Conservation (phyloP, 306 rosid species). For the Vicia faba region DNA sequence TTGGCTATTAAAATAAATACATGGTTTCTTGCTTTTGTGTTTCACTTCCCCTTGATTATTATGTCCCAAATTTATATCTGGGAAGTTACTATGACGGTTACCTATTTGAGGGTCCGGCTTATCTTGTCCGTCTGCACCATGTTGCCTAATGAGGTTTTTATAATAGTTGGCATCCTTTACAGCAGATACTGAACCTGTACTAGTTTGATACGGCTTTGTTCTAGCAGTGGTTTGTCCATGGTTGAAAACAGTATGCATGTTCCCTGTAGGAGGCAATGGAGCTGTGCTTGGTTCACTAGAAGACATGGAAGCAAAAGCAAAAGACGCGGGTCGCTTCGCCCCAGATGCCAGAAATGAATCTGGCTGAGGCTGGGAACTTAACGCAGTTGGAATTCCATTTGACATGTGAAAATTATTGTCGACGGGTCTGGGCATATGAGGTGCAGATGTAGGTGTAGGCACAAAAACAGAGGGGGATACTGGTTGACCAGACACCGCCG, state of each 20-base stretch:
- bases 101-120: slow-evolving; percentile 51
- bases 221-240: slow-evolving; percentile 36
- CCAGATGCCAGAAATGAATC: slow-evolving; percentile 19
- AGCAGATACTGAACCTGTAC: slow-evolving; percentile 34
- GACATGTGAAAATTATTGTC: slow-evolving; percentile 27
- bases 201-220: slow-evolving; percentile 35
- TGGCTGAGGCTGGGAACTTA: slow-evolving; percentile 38
- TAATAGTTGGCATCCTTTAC: slow-evolving; percentile 63
- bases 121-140: slow-evolving; percentile 55
- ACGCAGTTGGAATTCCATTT: slow-evolving; percentile 33
- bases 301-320: slow-evolving; percentile 1
- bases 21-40: slow-evolving; percentile 54
- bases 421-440: slow-evolving; percentile 35
- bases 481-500: slow-evolving; percentile 25
- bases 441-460: slow-evolving; percentile 17
- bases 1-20: slow-evolving; percentile 61
- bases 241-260: slow-evolving; percentile 17
- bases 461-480: slow-evolving; percentile 20
- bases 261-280: background rate
- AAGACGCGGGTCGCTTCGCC: slow-evolving; percentile 1
- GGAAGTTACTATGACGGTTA: slow-evolving; percentile 39
- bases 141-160: slow-evolving; percentile 66
- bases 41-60: slow-evolving; percentile 47
- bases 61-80: slow-evolving; percentile 46
- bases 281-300: slow-evolving; percentile 7